Conservation (phyloP, 1,284 basidiomycete species). For the Cronartium ribicola region DNA sequence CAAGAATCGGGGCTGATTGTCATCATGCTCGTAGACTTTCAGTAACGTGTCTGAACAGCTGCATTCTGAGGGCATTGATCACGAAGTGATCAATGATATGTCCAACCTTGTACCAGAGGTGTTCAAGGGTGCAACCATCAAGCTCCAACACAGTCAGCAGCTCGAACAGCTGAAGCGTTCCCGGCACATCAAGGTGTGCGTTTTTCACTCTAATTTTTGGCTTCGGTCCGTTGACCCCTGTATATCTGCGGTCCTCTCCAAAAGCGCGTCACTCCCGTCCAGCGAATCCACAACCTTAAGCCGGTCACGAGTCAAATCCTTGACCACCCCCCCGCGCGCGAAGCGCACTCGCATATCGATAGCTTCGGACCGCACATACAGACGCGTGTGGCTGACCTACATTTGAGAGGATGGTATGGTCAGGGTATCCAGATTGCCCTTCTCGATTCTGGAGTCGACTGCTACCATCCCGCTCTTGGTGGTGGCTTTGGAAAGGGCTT, state of each 20-base stretch:
- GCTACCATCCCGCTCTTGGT: constrained; percentile 63
- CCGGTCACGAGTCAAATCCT: constrained; percentile 9
- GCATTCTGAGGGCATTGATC: constrained; percentile 12
- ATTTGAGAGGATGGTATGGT: constrained; percentile 8
- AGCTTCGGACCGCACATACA: constrained; percentile 58
- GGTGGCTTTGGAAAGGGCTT: constrained; percentile 62
- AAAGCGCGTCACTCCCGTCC: constrained; percentile 29
- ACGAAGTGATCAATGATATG: constrained; percentile 17
- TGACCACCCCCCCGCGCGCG: background rate
- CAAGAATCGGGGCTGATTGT: background rate
- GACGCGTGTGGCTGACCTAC: constrained; percentile 57
- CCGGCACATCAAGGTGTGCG: constrained; percentile 10
- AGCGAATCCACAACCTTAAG: background rate
- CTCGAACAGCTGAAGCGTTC: background rate
- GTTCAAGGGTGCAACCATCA: constrained; percentile 20
- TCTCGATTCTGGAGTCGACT: constrained; percentile 55
- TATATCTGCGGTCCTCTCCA: constrained; percentile 1
- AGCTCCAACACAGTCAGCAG: constrained; percentile 7
- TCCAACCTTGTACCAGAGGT: constrained; percentile 14
- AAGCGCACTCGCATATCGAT: constrained; percentile 47
- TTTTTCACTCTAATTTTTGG: background rate
- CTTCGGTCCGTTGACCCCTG: background rate
- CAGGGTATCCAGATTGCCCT: constrained; percentile 19
- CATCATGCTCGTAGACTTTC: background rate
- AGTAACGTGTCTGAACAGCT: constrained; percentile 24